Evolutionary conservation across 2,329 filamentous ascomycete genomes (phyloP).

Genomic region (Rhynchosporium agropyri): DNA sequence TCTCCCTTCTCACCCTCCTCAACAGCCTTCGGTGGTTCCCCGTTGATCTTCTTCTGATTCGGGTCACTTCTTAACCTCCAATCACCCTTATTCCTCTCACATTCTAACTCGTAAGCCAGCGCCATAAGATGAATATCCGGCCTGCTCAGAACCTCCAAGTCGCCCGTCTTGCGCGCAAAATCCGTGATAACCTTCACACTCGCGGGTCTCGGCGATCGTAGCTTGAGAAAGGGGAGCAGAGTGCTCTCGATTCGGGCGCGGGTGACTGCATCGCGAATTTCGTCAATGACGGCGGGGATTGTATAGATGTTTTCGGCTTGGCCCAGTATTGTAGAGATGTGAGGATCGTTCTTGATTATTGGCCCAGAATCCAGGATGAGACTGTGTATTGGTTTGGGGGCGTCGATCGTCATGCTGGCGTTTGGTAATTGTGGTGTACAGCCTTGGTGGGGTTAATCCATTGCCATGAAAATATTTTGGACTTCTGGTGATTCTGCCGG

Average conservation of each 20-base stretch:
- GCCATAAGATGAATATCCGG: slow-evolving; percentile 90
- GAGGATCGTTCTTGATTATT: slow-evolving; percentile 89
- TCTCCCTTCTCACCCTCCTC: slow-evolving; percentile 7
- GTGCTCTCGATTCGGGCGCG: slow-evolving; percentile 80
- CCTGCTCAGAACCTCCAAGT: slow-evolving; percentile 82
- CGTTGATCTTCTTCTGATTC: slow-evolving; percentile 77
- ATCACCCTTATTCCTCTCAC: slow-evolving; percentile 85
- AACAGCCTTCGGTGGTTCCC: slow-evolving; percentile 51
- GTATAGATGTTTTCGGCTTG: slow-evolving; percentile 80
- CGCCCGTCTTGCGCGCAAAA: slow-evolving; percentile 88
- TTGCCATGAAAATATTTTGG: slow-evolving; percentile 17
- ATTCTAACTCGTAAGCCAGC: slow-evolving; percentile 91
- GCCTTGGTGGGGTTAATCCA: slow-evolving; percentile 28
- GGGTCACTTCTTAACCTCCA: slow-evolving; percentile 81
- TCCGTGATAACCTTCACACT: slow-evolving; percentile 80
- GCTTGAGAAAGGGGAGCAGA: slow-evolving; percentile 79
- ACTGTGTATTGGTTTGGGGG: slow-evolving; percentile 72
- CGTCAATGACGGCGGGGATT: slow-evolving; percentile 80
- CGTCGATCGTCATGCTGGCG: slow-evolving; percentile 37
- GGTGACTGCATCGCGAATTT: slow-evolving; percentile 85
- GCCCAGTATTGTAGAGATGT: slow-evolving; percentile 77
- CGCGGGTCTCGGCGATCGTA: slow-evolving; percentile 72
- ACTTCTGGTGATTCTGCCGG: neutral
- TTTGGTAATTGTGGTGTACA: neutral
- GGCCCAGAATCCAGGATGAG: slow-evolving; percentile 90